Evolutionary conservation across 1,284 basidiomycete species (phyloP), one percentile per base, ranked within the genome.

Genomic region (Peniophora sp.): DNA sequence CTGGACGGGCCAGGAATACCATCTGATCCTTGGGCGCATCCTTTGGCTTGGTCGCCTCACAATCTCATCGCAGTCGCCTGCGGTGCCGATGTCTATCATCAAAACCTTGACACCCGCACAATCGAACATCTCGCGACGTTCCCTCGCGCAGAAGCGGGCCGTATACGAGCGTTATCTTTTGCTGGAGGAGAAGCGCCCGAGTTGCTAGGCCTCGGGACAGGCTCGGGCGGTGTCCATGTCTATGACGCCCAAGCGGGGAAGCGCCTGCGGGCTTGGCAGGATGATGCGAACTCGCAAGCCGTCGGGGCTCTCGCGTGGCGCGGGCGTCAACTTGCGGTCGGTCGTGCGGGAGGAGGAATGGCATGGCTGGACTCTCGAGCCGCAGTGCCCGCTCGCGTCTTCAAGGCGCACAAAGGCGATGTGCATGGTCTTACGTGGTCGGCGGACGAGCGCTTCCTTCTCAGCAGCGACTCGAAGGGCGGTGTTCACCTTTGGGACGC

Each of bases 31-130:
- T 76, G 73, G 47, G 70, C 75, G 1, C 75, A 68, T 56, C 68
- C 75, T 11, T 70, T 77, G 50, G 64, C 72, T 22, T 75, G 73
- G 73, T 75, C 73, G 3, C 57, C 54, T 24, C 62, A 61, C 12
- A 76, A 77, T 50, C 59, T 63, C 52, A 76, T 75, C 50, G 74
- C 74, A 1, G 73, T 75, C 24, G 74, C 74, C 5, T 75, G 75
- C 58, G 71, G 62, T 24, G 61, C 63, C 47, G 67, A 76, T 12
- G 68, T 76, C 34, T 77, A 76, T 59, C 72, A 70, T 53, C 75
- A 77, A 56, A 65, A 77, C 55, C 67, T 75, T 12, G 66, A 72
- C 50, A 73, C 72, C 3, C 71, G 71, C 32, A 62, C 61, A 48
- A 73, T 77, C 48, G 62, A 67, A 12, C 74, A 70, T 51, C 59